These are phyloP conservation scores for Solanum piurae DNA, from an alignment of 257 asterid species.

Conservation along the genomic window DNA sequence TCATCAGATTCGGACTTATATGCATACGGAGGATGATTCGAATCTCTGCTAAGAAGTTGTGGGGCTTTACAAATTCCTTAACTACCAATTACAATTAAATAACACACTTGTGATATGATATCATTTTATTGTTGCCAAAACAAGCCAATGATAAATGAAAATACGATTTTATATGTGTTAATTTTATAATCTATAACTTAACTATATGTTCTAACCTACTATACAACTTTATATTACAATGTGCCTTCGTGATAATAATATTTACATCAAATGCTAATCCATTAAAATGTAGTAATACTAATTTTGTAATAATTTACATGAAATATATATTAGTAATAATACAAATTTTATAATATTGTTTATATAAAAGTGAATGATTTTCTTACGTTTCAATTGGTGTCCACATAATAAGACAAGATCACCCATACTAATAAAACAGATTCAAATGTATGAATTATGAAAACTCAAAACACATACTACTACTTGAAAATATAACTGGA, in stretches of 20 bases:
- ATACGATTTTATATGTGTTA: neutral
- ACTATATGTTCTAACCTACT: neutral
- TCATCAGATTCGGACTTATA: neutral
- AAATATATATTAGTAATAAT: neutral
- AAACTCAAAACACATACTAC: neutral
- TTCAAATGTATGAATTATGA: neutral
- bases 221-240: neutral
- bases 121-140: neutral
- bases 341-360: neutral
- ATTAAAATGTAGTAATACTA: neutral
- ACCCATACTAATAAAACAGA: neutral
- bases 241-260: neutral
- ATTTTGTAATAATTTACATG: neutral
- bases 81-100: neutral
- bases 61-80: neutral
- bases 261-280: neutral
- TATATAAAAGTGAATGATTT: neutral
- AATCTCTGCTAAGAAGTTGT: neutral
- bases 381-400: neutral
- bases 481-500: neutral
- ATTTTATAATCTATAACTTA: neutral
- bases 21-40: neutral
- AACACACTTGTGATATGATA: neutral
- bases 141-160: neutral
- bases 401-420: neutral